These are phyloP conservation scores for Lecanosticta acicola DNA, from an alignment of 2,329 filamentous ascomycete species.

Conservation along the genomic window DNA sequence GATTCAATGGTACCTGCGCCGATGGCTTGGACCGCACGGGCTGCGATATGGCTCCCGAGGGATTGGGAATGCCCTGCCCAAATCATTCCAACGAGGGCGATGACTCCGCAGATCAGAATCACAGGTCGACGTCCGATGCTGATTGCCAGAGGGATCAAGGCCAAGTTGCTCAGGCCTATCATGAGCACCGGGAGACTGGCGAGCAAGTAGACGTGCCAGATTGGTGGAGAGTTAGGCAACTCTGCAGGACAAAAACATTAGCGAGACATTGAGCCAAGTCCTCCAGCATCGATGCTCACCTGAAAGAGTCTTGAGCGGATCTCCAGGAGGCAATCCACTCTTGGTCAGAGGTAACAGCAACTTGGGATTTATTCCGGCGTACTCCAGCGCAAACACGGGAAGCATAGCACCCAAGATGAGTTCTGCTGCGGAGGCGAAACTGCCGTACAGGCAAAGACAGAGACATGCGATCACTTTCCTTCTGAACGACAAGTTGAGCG, in stretches of 20 bases:
- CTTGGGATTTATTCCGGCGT: constrained; percentile 20
- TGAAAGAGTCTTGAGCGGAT: constrained; percentile 19
- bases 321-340: constrained; percentile 17
- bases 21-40: constrained; percentile 27
- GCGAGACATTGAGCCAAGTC: too few species aligned
- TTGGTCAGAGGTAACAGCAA: constrained; percentile 7
- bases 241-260: too few species aligned
- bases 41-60: constrained; percentile 25
- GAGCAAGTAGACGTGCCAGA: constrained; percentile 29
- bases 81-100: constrained; percentile 26
- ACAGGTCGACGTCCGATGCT: constrained; percentile 27
- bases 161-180: constrained; percentile 28
- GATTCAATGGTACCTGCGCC: constrained; percentile 30
- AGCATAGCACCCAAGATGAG: constrained; percentile 28
- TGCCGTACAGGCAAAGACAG: constrained; percentile 23
- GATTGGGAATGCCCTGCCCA: constrained; percentile 27
- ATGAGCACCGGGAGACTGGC: constrained; percentile 28
- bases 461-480: constrained; percentile 18
- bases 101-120: constrained; percentile 22
- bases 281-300: too few species aligned
- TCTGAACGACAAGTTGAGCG: constrained; percentile 13
- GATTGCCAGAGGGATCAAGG: constrained; percentile 28
- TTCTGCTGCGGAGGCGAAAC: constrained; percentile 28
- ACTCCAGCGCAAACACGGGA: constrained; percentile 29
- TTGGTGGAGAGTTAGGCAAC: constrained; percentile 23